phyloP scores from a whole-genome alignment of 1,284 basidiomycete genomes.

The Ustilago cynodontis region DNA sequence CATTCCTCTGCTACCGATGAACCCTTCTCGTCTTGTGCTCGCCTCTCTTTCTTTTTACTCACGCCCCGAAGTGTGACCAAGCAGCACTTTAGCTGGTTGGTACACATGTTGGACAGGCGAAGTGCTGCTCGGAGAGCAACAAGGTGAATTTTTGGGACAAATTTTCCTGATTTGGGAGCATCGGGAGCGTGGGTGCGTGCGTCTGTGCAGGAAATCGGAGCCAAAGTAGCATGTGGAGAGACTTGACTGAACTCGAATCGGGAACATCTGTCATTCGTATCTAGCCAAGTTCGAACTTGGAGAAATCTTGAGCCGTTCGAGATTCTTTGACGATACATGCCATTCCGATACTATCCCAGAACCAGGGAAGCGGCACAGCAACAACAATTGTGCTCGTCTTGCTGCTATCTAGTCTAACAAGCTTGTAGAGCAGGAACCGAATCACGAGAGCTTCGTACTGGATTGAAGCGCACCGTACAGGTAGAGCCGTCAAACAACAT shows the following conservation, averaged over 20 bases:
- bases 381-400: no score
- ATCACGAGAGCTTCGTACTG: no score
- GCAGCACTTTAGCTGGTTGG: not conserved
- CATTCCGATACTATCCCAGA: no score
- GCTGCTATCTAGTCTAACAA: no score
- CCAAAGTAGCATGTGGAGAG: not conserved
- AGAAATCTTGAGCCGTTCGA: no score
- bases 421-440: no score
- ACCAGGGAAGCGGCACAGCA: no score
- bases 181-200: not conserved
- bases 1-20: conserved; percentile 6
- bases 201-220: conserved; percentile 1
- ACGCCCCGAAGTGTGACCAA: conserved; percentile 15
- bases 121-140: not conserved
- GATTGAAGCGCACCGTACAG: no score
- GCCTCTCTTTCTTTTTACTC: not conserved
- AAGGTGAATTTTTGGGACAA: not conserved
- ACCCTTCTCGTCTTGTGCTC: conserved; percentile 7
- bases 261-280: no score
- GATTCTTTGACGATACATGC: no score
- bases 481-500: no score
- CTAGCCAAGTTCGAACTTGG: not conserved
- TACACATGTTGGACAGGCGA: not conserved
- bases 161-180: not conserved
- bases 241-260: not conserved